Evolutionary conservation across 352 stramenopile genomes (phyloP).

Genomic region (Phytophthora sp.): DNA sequence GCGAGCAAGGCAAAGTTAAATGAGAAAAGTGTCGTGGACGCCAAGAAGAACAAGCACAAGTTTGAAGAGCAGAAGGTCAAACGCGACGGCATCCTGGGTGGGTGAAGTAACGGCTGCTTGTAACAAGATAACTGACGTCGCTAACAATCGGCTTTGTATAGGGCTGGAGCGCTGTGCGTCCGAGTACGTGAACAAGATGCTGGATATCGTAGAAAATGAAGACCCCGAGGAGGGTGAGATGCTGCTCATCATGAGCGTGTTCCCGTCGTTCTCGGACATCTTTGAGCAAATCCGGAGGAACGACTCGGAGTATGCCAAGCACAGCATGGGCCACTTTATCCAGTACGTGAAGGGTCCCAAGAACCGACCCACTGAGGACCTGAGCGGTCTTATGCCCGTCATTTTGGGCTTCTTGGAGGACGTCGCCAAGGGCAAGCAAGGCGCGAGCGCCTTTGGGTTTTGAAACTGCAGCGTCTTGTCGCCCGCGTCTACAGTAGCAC

Average conservation of each 20-base stretch:
- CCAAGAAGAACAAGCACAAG: conserved; percentile 77
- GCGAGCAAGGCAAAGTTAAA: conserved; percentile 66
- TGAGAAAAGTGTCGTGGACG: conserved; percentile 71
- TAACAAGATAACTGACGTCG: conserved; percentile 9
- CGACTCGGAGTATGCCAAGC: conserved; percentile 82
- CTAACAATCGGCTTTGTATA: not conserved
- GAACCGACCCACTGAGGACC: conserved; percentile 81
- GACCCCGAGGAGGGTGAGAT: conserved; percentile 84
- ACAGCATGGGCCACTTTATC: conserved; percentile 89
- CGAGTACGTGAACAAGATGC: conserved; percentile 89
- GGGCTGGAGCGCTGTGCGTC: conserved; percentile 45
- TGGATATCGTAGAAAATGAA: conserved; percentile 81
- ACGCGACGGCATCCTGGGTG: conserved; percentile 81
- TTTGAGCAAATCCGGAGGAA: conserved; percentile 83
- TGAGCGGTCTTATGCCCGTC: conserved; percentile 71
- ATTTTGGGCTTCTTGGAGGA: conserved; percentile 82
- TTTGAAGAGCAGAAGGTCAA: conserved; percentile 87
- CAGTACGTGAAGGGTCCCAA: conserved; percentile 84
- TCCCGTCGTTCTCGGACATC: conserved; percentile 89
- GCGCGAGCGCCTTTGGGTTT: conserved; percentile 77
- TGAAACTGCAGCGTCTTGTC: conserved; percentile 48
- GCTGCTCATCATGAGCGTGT: conserved; percentile 82
- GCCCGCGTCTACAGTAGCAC: conserved; percentile 25
- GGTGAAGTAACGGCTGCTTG: not conserved
- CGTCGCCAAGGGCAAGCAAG: conserved; percentile 63